Conservation (phyloP, 345 rosid species). For the Luvunga scandens region DNA sequence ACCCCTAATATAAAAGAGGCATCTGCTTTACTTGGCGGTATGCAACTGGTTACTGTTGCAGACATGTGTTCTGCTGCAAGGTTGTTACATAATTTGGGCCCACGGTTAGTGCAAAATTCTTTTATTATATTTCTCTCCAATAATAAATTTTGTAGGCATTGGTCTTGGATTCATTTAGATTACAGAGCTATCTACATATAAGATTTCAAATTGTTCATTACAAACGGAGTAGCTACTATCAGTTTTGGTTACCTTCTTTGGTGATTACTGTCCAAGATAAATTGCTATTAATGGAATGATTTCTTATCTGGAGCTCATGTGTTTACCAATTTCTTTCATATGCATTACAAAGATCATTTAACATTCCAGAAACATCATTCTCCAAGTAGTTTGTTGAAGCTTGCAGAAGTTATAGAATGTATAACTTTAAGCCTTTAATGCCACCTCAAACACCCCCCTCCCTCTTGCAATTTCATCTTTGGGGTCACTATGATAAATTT, state of each 20-base stretch:
- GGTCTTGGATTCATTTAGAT: background rate
- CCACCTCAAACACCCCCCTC: no score
- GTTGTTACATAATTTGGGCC: slow-evolving; percentile 69
- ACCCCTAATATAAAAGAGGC: slow-evolving; percentile 96
- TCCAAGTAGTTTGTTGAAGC: no score
- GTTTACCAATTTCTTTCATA: background rate
- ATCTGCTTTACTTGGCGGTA: slow-evolving; percentile 74
- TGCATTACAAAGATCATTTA: background rate
- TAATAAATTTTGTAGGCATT: background rate
- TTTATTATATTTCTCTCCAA: background rate
- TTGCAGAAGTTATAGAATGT: no score
- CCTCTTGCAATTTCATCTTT: background rate
- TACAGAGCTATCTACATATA: background rate
- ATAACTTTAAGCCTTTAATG: no score
- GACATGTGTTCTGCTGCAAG: slow-evolving; percentile 83
- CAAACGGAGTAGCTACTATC: background rate
- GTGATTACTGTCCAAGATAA: background rate
- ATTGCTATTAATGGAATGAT: no score
- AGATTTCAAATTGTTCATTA: background rate
- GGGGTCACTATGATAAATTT: background rate
- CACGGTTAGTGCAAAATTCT: slow-evolving; percentile 51
- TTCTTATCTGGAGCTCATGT: no score
- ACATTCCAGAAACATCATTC: no score
- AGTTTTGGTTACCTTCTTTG: background rate
- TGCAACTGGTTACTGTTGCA: slow-evolving; percentile 51